phyloP scores from a whole-genome alignment of 331 rosid species.

The Acacia pycnantha region DNA sequence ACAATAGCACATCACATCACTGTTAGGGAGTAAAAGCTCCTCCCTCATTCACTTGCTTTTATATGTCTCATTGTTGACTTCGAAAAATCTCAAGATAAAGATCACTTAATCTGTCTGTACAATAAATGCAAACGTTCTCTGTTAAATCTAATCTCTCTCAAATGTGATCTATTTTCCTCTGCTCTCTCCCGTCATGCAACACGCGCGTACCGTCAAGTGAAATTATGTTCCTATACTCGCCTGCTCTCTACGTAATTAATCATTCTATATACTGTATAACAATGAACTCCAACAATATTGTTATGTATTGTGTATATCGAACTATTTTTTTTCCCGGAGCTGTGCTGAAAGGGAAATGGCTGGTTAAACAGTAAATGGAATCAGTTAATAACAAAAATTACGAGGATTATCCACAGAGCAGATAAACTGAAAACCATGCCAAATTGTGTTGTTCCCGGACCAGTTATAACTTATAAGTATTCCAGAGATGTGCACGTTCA shows the following conservation, averaged over 20 bases:
- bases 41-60: not conserved
- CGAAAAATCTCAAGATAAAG: not conserved
- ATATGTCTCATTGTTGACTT: not conserved
- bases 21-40: conserved; percentile 8
- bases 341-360: not conserved
- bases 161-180: not conserved
- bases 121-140: conserved; percentile 5
- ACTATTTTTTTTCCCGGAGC: not conserved
- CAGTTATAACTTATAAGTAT: not conserved
- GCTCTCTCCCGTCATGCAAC: not conserved
- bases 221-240: not conserved
- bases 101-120: not conserved
- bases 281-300: not conserved
- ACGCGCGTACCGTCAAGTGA: not conserved
- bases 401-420: not conserved
- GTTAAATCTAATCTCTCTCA: not conserved
- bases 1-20: too few species aligned
- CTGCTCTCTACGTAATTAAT: not conserved
- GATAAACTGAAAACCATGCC: not conserved
- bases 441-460: not conserved
- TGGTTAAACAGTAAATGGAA: not conserved
- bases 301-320: not conserved
- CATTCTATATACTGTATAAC: not conserved
- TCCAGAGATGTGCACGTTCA: not conserved
- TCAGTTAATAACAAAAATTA: not conserved